Evolutionary conservation across 2,329 filamentous ascomycete species (phyloP).

Genomic region (Pseudogymnoascus sp.): DNA sequence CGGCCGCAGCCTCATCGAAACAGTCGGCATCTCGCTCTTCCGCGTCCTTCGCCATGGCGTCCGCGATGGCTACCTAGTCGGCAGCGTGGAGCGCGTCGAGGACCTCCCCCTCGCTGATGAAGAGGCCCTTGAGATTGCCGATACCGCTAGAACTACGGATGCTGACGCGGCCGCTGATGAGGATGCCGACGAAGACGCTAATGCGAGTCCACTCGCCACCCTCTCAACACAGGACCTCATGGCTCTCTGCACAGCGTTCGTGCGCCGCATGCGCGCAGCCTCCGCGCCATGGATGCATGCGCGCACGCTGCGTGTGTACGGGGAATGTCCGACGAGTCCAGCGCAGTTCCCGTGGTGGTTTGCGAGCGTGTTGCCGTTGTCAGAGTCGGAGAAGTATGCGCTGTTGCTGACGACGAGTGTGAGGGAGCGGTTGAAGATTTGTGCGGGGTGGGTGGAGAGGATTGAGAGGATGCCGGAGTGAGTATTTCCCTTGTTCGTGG

Average conservation of each 20-base stretch:
- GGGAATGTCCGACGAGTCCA: constrained; percentile 68
- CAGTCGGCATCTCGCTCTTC: constrained; percentile 69
- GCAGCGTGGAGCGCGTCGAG: constrained; percentile 67
- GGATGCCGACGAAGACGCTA: constrained; percentile 37
- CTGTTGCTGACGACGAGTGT: constrained; percentile 69
- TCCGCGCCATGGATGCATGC: constrained; percentile 70
- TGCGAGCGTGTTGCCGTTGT: constrained; percentile 70
- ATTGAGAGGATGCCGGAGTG: constrained; percentile 16
- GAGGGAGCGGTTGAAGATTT: constrained; percentile 74
- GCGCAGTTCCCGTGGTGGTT: constrained; percentile 86
- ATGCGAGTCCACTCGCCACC: background rate
- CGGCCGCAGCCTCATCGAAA: constrained; percentile 75
- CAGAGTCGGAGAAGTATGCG: constrained; percentile 71
- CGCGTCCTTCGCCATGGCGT: constrained; percentile 57
- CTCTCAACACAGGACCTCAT: constrained; percentile 63
- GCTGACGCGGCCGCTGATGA: constrained; percentile 32
- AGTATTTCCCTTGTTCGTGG: background rate
- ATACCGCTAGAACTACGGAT: constrained; percentile 40
- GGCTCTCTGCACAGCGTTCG: constrained; percentile 57
- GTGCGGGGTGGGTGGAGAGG: constrained; percentile 68
- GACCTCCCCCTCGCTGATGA: constrained; percentile 79
- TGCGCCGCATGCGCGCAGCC: constrained; percentile 58
- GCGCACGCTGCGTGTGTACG: constrained; percentile 66
- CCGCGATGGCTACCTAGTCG: constrained; percentile 71
- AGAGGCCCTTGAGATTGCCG: constrained; percentile 64